Base-by-base conservation (phyloP, 164 flowering plant species). In the Brasenia schreberi region DNA sequence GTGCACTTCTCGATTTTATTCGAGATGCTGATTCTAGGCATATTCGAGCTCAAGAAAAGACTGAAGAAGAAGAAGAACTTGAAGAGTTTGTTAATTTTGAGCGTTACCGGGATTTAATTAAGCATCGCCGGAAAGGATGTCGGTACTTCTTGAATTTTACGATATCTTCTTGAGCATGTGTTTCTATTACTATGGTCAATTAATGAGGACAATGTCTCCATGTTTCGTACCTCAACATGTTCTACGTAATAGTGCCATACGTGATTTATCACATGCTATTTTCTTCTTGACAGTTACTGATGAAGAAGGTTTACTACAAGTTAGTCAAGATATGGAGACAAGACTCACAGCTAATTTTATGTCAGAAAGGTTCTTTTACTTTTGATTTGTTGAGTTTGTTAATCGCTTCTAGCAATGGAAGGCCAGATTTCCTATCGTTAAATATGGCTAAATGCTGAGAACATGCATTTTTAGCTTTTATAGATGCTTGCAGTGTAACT, bases 41-140 rank as follows among this genome's bases (percentile, higher is more conserved):
- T 45, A 65, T 71, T 66, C 82, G 91, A 27, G 77, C 65, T 19
- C 84, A 77, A 19, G 83, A 85, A 27, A 94, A 85, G 79, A 82
- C 95, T 0, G 93, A 87, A 69, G 98, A 94, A 71, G 98, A 94
- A 64, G 95, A 87, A 80, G 93, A 94, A 77, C 71, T 94, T 74
- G 98, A 94, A 81, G 98, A 91, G 89, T 94, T 90, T 86, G 97
- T 91, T 84, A 93, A 80, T 87, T 93, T 93, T 91, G 96, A 93
- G 98, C 97, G 98, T 84, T 94, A 87, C 79, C 96, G 97, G 97
- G 98, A 91, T 89, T 86, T 91, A 86, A 89, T 93, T 87, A 94
- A 94, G 89, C 98, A 85, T 86, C 98, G 88, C 52, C 98, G 95
- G 82, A 91, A 94, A 91, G 97, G 98, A 94, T 94, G 98, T 91